These are phyloP conservation scores for Gomphus sp. DNA, from an alignment of 1,284 basidiomycete genomes.

Conservation along the genomic window DNA sequence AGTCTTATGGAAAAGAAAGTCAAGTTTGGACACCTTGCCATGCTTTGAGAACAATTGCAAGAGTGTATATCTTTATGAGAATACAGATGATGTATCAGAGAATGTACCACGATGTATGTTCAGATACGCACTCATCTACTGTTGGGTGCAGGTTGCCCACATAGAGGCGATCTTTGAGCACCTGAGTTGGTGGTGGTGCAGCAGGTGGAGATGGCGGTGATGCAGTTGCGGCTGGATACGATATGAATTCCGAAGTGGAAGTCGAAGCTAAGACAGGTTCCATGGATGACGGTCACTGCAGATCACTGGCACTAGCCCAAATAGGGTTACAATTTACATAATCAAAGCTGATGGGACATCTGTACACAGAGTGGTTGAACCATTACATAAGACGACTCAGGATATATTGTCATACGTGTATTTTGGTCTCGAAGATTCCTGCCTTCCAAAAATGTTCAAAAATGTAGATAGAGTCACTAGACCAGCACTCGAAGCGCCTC, in stretches of 20 bases:
- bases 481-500: too few relatives aligned
- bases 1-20: conserved; percentile 92
- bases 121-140: conserved; percentile 79
- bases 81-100: not conserved
- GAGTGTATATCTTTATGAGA: too few relatives aligned
- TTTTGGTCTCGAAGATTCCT: too few relatives aligned
- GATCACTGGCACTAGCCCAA: too few relatives aligned
- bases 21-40: conserved; percentile 86
- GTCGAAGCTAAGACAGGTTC: not conserved
- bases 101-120: not conserved
- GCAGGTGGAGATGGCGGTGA: conserved; percentile 1
- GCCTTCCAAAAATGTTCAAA: too few relatives aligned
- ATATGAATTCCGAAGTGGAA: not conserved
- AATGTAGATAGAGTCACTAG: too few relatives aligned
- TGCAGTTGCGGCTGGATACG: conserved; percentile 4
- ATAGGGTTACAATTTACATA: too few relatives aligned
- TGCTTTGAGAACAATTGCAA: conserved; percentile 86
- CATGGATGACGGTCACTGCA: not conserved
- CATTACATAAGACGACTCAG: too few relatives aligned
- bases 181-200: not conserved
- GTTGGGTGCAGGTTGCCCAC: conserved; percentile 84
- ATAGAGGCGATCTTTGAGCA: conserved; percentile 68
- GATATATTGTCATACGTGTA: too few relatives aligned
- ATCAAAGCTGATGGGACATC: too few relatives aligned
- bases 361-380: too few relatives aligned